Percentiles rank a stretch among this genome's conserved stretches.
Conservation (phyloP, 192 early-diverging fungal species). For the Thoreauomyces humboldtii region DNA sequence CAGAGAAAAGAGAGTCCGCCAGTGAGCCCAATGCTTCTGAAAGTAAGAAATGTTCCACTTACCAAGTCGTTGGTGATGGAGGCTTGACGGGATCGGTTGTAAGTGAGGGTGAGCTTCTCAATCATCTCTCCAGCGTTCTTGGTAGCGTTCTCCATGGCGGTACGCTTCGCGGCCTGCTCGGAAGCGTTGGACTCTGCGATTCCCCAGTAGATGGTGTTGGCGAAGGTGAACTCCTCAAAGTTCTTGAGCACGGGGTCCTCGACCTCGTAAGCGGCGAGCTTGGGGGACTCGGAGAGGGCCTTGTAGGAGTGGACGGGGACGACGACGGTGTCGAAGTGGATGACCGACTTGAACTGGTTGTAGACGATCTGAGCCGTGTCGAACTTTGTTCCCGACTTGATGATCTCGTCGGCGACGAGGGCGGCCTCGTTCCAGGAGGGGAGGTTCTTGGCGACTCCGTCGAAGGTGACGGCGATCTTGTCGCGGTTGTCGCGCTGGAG, state of each 20-base stretch:
- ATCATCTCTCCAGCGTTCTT: conserved; percentile 99
- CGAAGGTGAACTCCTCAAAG: conserved; percentile 90
- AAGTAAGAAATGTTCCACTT: conserved; percentile 35
- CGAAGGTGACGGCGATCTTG: conserved; percentile 85
- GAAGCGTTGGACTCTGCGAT: conserved; percentile 94
- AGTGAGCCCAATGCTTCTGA: neutral
- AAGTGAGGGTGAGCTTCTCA: conserved; percentile 90
- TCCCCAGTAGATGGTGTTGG: conserved; percentile 93
- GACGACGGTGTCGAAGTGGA: conserved; percentile 82
- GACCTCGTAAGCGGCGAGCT: conserved; percentile 88
- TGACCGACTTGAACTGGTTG: conserved; percentile 92
- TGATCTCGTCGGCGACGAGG: conserved; percentile 76
- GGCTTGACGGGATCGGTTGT: conserved; percentile 97
- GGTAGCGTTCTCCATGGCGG: conserved; percentile 99
- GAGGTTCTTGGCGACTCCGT: conserved; percentile 84
- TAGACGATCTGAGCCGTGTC: conserved; percentile 81
- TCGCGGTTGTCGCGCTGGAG: conserved; percentile 71
- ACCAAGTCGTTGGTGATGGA: conserved; percentile 97
- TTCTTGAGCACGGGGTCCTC: conserved; percentile 85
- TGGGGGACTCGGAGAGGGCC: conserved; percentile 71
- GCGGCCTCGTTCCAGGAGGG: conserved; percentile 88
- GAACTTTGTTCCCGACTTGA: conserved; percentile 46
- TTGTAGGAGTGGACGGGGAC: conserved; percentile 65
- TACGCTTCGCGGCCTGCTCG: conserved; percentile 93
- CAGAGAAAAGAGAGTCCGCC: conserved; percentile 5